A percentile compares a stretch with the other conserved stretches of the same genome.
These are phyloP conservation scores for Coniferiporia weirii DNA, from an alignment of 1,284 basidiomycete genomes.

Conservation along the genomic window DNA sequence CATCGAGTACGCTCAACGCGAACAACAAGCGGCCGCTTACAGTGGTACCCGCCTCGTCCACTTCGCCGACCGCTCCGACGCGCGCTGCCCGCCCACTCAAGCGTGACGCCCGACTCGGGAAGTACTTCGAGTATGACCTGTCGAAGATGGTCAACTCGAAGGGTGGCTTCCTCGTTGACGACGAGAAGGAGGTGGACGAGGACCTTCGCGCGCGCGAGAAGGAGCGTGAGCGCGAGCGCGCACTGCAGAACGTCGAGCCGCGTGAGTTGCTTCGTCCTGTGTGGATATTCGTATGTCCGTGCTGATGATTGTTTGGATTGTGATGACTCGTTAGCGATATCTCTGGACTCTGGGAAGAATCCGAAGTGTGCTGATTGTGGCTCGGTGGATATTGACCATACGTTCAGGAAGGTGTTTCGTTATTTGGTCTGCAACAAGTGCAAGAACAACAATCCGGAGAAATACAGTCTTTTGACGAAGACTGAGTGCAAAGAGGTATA, in stretches of 20 bases:
- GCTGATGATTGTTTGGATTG: not conserved
- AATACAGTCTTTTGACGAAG: conserved; percentile 94
- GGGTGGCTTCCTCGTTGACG: conserved; percentile 87
- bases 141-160: conserved; percentile 95
- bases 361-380: conserved; percentile 82
- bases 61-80: conserved; percentile 50
- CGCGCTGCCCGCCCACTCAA: conserved; percentile 53
- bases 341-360: conserved; percentile 62
- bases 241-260: conserved; percentile 64
- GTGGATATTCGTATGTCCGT: not conserved
- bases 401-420: conserved; percentile 75
- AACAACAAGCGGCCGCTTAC: conserved; percentile 55
- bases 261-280: conserved; percentile 40
- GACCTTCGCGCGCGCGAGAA: conserved; percentile 66
- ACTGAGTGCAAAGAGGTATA: conserved; percentile 95
- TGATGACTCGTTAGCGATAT: conserved; percentile 48
- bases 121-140: conserved; percentile 95
- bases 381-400: conserved; percentile 81
- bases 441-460: conserved; percentile 84
- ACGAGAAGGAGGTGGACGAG: conserved; percentile 71
- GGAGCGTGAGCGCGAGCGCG: conserved; percentile 67
- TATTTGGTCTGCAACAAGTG: conserved; percentile 86
- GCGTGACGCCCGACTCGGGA: conserved; percentile 70
- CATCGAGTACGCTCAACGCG: conserved; percentile 39
- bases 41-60: conserved; percentile 46